Conservation (phyloP, 768 basidiomycete species). For the Macrocybe gigantea region DNA sequence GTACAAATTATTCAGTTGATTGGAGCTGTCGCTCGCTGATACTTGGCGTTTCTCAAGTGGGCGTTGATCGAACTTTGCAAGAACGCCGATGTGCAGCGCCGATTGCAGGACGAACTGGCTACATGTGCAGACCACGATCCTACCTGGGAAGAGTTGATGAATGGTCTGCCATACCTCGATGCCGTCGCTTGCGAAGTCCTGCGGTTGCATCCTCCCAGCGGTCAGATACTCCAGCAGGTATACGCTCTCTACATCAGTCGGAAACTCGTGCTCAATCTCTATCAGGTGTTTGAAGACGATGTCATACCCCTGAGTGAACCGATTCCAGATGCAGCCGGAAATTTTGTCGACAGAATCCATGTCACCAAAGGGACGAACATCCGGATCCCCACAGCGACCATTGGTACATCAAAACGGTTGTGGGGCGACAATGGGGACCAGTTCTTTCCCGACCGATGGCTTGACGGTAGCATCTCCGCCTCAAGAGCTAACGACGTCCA, state of each 20-base stretch:
- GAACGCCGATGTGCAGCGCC: slow-evolving; percentile 10
- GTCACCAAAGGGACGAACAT: slow-evolving; percentile 31
- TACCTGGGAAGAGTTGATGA: slow-evolving; percentile 30
- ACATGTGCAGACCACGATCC: slow-evolving; percentile 17
- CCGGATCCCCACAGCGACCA: slow-evolving; percentile 25
- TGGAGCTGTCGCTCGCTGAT: background rate
- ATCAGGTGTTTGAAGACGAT: slow-evolving; percentile 28
- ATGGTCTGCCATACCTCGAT: slow-evolving; percentile 31
- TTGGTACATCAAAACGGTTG: slow-evolving; percentile 29
- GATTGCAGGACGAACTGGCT: slow-evolving; percentile 12
- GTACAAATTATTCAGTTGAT: background rate
- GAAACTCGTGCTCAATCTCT: background rate
- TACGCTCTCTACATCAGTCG: background rate
- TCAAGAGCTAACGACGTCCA: slow-evolving; percentile 20
- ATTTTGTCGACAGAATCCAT: slow-evolving; percentile 18
- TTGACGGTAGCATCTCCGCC: slow-evolving; percentile 13
- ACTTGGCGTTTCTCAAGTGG: slow-evolving; percentile 10
- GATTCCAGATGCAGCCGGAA: slow-evolving; percentile 16
- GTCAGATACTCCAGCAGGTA: slow-evolving; percentile 23
- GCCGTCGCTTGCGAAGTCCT: slow-evolving; percentile 34
- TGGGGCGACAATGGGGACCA: slow-evolving; percentile 39
- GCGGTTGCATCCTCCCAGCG: slow-evolving; percentile 28
- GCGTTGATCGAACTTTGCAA: slow-evolving; percentile 15
- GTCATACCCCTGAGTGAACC: slow-evolving; percentile 29
- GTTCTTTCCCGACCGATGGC: slow-evolving; percentile 40